Evolutionary conservation across 148 eudicot species (phyloP), one percentile per base, ranked within the genome.

Genomic region (Suaeda aralocaspica): DNA sequence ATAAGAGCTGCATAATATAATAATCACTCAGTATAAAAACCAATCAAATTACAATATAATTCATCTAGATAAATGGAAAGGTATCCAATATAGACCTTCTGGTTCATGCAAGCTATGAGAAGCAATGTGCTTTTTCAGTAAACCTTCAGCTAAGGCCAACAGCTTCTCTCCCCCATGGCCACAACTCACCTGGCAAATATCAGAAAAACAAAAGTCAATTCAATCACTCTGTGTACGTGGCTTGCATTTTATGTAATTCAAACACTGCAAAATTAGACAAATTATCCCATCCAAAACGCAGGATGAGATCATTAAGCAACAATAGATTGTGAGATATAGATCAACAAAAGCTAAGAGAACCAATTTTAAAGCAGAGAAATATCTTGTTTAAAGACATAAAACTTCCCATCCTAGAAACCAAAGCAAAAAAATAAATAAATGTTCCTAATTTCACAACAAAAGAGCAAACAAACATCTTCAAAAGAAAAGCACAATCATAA

Each of bases 31-130:
- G 77, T 24, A 16, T 34, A 57, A 56, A 25, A 41, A 58, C 6
- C 66, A 19, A 18, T 10, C 61, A 34, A 77, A 22, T 45, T 22
- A 73, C 36, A 72, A 50, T 3, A 29, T 25, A 22, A 30, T 16
- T 33, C 50, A 62, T 28, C 39, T 18, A 58, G 19, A 56, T 57
- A 44, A 64, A 36, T 28, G 24, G 56, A 24, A 55, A 59, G 44
- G 36, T 15, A 52, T 30, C 46, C 21, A 50, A 68, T 51, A 24
- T 41, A 70, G 53, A 93, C 98, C 98, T 91, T 91, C 98, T 30
- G 98, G 97, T 77, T 94, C 98, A 74, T 94, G 97, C 83, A 94
- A 82, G 76, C 96, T 81, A 68, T 87, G 92, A 52, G 88, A 78
- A 65, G 80, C 80, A 79, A 94, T 91, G 75, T 92, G 97, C 81